These are phyloP conservation scores for Termitomyces sp. DNA, from an alignment of 768 basidiomycete genomes.

Conservation along the genomic window DNA sequence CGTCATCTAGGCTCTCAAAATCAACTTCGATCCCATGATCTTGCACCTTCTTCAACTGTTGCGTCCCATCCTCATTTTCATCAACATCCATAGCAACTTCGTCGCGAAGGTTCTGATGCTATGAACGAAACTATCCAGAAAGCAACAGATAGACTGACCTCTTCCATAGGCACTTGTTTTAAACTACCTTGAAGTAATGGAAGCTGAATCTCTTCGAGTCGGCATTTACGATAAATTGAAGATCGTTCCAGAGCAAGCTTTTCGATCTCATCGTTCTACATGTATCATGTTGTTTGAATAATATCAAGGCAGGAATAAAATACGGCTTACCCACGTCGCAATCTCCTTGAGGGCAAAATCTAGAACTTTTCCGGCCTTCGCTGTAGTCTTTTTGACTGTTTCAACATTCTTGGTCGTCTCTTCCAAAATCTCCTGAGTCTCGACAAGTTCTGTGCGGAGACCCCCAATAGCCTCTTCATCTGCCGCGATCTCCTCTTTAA, in stretches of 20 bases:
- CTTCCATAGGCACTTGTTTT: conserved; percentile 90
- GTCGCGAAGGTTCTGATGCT: conserved; percentile 64
- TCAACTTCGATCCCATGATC: conserved; percentile 91
- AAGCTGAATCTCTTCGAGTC: conserved; percentile 86
- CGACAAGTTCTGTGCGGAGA: conserved; percentile 58
- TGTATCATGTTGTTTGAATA: conserved; percentile 2
- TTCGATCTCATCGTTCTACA: conserved; percentile 75
- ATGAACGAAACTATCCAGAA: conserved; percentile 4
- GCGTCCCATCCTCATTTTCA: conserved; percentile 78
- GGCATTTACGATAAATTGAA: conserved; percentile 83
- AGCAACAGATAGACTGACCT: conserved; percentile 44
- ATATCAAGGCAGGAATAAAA: background rate
- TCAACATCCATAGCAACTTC: conserved; percentile 93
- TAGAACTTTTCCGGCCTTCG: conserved; percentile 67
- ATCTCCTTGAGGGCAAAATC: conserved; percentile 93
- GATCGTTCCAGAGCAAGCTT: conserved; percentile 83
- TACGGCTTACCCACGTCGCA: conserved; percentile 53
- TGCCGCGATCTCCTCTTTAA: conserved; percentile 55
- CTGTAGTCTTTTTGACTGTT: conserved; percentile 64
- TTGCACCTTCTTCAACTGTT: conserved; percentile 62
- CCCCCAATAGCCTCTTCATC: conserved; percentile 50
- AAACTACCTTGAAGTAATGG: conserved; percentile 74
- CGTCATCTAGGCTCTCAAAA: conserved; percentile 69
- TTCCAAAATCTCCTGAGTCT: conserved; percentile 59
- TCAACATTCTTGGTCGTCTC: conserved; percentile 73